These are phyloP conservation scores for Nakaseomyces kungkrabaensis DNA, from an alignment of 1,139 yeast genomes.

Conservation along the genomic window DNA sequence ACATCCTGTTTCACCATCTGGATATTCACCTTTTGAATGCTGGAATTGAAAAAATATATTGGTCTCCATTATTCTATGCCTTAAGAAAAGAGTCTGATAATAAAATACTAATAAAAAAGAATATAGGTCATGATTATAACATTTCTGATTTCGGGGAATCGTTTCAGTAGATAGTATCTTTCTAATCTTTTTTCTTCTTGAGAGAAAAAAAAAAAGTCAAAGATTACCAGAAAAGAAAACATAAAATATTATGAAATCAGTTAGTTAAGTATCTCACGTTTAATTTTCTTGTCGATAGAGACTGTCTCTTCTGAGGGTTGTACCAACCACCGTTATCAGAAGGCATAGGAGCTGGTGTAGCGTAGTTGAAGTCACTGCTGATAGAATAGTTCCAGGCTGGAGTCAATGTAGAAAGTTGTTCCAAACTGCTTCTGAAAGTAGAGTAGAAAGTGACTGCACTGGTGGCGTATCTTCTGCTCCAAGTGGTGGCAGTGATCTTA, in stretches of 20 bases:
- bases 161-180: background rate
- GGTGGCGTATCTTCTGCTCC: conserved; percentile 55
- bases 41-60: no score
- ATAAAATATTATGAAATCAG: background rate
- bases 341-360: conserved; percentile 59
- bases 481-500: conserved; percentile 52
- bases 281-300: conserved; percentile 31
- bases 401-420: conserved; percentile 53
- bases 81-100: background rate
- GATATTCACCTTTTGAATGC: no score
- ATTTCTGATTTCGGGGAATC: no score
- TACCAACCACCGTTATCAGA: conserved; percentile 45
- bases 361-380: conserved; percentile 55
- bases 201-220: no score
- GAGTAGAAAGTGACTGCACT: conserved; percentile 54
- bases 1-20: no score
- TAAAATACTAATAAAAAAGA: background rate
- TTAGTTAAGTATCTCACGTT: conserved; percentile 7
- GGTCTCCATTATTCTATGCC: no score
- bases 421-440: conserved; percentile 36
- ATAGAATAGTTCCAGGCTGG: conserved; percentile 76
- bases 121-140: background rate
- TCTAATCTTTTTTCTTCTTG: no score
- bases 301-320: conserved; percentile 28
- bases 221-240: no score